phyloP scores from a whole-genome alignment of 441 rosid genomes.

The Jatropha multifida region DNA sequence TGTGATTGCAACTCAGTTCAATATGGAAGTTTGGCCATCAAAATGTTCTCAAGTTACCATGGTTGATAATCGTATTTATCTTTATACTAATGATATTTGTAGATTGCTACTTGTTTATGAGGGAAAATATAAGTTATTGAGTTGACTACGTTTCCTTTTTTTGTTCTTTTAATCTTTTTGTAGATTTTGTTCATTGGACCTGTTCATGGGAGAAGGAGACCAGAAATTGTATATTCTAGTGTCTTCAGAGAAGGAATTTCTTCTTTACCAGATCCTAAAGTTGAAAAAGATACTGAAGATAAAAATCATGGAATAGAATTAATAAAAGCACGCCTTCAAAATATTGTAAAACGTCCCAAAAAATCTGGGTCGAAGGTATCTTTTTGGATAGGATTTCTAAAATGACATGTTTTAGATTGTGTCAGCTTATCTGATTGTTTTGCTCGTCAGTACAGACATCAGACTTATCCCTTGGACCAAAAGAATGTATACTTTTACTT shows the following conservation, averaged over 20 bases:
- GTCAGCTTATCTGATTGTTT: slow-evolving; percentile 23
- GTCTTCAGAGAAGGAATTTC: slow-evolving; percentile 33
- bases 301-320: slow-evolving; percentile 42
- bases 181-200: slow-evolving; percentile 80
- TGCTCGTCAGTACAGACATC: slow-evolving; percentile 53
- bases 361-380: slow-evolving; percentile 73
- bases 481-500: slow-evolving; percentile 79
- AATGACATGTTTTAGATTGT: slow-evolving; percentile 16
- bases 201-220: slow-evolving; percentile 52
- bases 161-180: background rate
- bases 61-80: background rate
- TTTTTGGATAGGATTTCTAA: slow-evolving; percentile 22
- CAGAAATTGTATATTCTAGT: slow-evolving; percentile 44
- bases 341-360: slow-evolving; percentile 55
- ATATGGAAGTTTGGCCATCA: background rate
- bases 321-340: slow-evolving; percentile 41
- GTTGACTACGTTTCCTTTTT: slow-evolving; percentile 15
- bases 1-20: background rate
- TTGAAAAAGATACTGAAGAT: slow-evolving; percentile 33
- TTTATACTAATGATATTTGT: background rate
- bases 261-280: slow-evolving; percentile 28
- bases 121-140: slow-evolving; percentile 9
- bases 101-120: background rate
- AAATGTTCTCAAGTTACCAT: background rate
- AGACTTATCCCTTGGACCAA: slow-evolving; percentile 67